Base-by-base conservation (phyloP, 805 yeast genomes). In the Millerago galiae region DNA sequence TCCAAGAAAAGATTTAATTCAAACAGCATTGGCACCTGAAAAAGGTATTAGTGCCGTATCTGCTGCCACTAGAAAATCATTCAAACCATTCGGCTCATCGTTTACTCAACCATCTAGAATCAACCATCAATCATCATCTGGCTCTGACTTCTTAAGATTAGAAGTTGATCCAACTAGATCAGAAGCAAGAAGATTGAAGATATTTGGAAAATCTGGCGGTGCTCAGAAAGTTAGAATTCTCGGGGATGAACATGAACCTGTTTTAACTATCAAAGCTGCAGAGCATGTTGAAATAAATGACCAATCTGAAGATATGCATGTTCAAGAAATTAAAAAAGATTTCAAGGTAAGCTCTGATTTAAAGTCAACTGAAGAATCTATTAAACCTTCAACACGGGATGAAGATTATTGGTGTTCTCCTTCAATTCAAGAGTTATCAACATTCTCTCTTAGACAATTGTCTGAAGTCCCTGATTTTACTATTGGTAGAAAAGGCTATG, bases 361-460 rank as follows among this genome's bases (percentile, higher is more conserved):
- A 4, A n/a, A 32, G 4, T 6, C 15, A 31, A 14, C 34, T 16
- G 37, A 47, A 24, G 11, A 34, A 46, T 27, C 45, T 28, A 10
- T 27, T 29, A 34, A 18, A 11, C 2, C 13, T 12, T 8, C 44
- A 34, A 15, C 34, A 42, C 26, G 26, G 3, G 48, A 46, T 8
- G 44, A 43, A 5, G 84, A 74, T 3, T 84, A 84, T 53, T 85
- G 91, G 89, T 77, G 86, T 47, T 70, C 82, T 0, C 95, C 93
- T 1, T 62, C 83, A 0, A 62, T 81, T 13, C 65, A 63, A 3
- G 76, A 74, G 26, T 63, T 85, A 3, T 48, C 70, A 0, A 48
- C 57, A 8, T 51, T 75, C 42, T 56, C 81, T 0, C 45, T 62
- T 3, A 67, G 72, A 30, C 75, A 78, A 36, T 67, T 84, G 16